A percentile compares a stretch with the other conserved stretches of the same genome.
Evolutionary conservation across 1,284 basidiomycete genomes (phyloP).

Genomic region (Puccinia horiana): DNA sequence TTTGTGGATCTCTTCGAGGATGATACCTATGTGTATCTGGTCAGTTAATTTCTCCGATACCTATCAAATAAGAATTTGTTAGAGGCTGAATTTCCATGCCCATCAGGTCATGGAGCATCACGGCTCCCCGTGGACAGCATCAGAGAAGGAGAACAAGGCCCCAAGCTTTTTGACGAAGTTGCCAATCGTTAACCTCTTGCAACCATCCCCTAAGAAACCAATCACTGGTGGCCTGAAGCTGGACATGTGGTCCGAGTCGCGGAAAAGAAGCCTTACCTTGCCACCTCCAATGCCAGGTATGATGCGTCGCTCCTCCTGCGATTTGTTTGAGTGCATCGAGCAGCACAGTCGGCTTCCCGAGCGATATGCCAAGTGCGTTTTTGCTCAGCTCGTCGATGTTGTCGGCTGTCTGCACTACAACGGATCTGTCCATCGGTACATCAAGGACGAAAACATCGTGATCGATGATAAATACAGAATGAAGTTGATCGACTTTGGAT

Average conservation of each 20-base stretch:
- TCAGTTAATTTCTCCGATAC: no score
- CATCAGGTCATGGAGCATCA: slow-evolving; percentile 57
- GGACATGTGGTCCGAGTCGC: background rate
- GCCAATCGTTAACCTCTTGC: slow-evolving; percentile 1
- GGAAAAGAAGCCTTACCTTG: slow-evolving; percentile 20
- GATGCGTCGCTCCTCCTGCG: slow-evolving; percentile 56
- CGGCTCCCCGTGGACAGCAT: slow-evolving; percentile 54
- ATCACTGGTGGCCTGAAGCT: background rate
- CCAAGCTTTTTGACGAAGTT: slow-evolving; percentile 14
- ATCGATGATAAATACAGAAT: slow-evolving; percentile 55
- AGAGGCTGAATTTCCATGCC: no score
- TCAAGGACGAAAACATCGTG: slow-evolving; percentile 60
- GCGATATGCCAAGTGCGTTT: slow-evolving; percentile 57
- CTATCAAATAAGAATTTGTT: no score
- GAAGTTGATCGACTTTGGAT: slow-evolving; percentile 58
- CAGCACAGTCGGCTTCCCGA: slow-evolving; percentile 56
- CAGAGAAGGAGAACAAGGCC: slow-evolving; percentile 40
- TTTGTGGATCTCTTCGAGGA: slow-evolving; percentile 57
- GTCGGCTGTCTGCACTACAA: slow-evolving; percentile 56
- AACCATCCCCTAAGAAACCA: slow-evolving; percentile 2
- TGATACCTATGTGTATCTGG: slow-evolving; percentile 56
- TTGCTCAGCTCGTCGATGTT: slow-evolving; percentile 57
- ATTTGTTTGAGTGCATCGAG: slow-evolving; percentile 58
- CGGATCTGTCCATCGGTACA: slow-evolving; percentile 58
- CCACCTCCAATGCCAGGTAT: slow-evolving; percentile 49